phyloP scores from a whole-genome alignment of 2,329 filamentous ascomycete genomes.

The Diaporthe sp. region DNA sequence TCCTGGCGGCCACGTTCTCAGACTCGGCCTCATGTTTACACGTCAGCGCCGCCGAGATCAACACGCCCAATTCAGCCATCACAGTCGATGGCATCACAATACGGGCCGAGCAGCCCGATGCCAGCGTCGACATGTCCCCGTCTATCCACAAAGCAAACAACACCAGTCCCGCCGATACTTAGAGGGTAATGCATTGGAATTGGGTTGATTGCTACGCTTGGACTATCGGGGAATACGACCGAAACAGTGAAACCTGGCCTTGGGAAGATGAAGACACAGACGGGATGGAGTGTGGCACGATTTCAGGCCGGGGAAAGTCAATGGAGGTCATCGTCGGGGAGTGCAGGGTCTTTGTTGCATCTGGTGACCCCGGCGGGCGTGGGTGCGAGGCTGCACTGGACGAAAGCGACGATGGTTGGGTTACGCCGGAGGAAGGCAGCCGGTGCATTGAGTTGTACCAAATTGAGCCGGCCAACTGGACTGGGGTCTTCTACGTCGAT shows the following conservation, averaged over 20 bases:
- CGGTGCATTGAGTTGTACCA: neutral
- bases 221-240: too few relatives aligned
- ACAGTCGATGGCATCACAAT: neutral
- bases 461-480: neutral
- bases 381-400: neutral
- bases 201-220: too few relatives aligned
- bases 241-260: neutral
- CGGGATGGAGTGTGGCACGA: too few relatives aligned
- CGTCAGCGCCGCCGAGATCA: slow-evolving; percentile 7
- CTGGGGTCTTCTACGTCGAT: neutral
- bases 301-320: too few relatives aligned
- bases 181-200: neutral
- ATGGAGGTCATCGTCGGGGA: neutral
- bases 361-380: neutral
- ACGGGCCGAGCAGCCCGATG: neutral
- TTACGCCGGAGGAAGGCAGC: neutral
- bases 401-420: neutral
- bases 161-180: neutral
- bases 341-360: neutral
- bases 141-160: neutral
- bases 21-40: neutral
- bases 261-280: neutral
- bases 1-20: neutral
- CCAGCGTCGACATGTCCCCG: neutral
- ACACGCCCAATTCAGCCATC: neutral